Percentiles rank a stretch among this genome's conserved stretches.
Evolutionary conservation across 352 stramenopile genomes (phyloP).

Genomic region (Phytophthora rubi): DNA sequence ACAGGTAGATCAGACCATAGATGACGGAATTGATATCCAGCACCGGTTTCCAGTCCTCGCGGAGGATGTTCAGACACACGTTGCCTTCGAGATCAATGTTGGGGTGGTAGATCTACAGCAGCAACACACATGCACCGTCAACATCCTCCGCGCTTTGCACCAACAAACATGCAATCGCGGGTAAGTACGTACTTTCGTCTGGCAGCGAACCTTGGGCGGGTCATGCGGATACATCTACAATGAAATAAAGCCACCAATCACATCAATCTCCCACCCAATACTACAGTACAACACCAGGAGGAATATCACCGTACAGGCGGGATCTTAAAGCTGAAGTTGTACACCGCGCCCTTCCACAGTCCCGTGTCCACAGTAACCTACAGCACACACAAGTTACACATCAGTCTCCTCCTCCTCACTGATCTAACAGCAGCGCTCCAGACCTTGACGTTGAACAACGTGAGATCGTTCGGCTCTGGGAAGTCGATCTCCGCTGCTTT

Average conservation of each 20-base stretch:
- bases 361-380: conserved; percentile 94
- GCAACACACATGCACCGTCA: conserved; percentile 8
- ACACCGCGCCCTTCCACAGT: conserved; percentile 97
- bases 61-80: conserved; percentile 98
- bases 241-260: conserved; percentile 4
- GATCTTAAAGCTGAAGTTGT: conserved; percentile 98
- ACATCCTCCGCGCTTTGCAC: conserved; percentile 3
- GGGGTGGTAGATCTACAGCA: conserved; percentile 96
- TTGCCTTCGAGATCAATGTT: conserved; percentile 99
- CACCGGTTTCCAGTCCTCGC: conserved; percentile 99
- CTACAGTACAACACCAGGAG: background rate
- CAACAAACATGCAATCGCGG: background rate
- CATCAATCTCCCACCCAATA: conserved; percentile 8
- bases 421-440: conserved; percentile 21
- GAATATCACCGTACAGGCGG: conserved; percentile 73
- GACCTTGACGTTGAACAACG: conserved; percentile 86
- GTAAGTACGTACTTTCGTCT: conserved; percentile 84
- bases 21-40: conserved; percentile 99
- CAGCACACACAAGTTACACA: background rate
- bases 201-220: conserved; percentile 97
- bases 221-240: conserved; percentile 95
- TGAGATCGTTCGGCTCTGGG: conserved; percentile 97
- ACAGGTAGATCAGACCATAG: conserved; percentile 99
- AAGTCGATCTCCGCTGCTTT: conserved; percentile 96
- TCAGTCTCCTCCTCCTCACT: background rate